A percentile compares a stretch with the other conserved stretches of the same genome.
These are phyloP conservation scores for Kalanchoe fedtschenkoi DNA, from an alignment of 164 flowering plant species.

Conservation along the genomic window DNA sequence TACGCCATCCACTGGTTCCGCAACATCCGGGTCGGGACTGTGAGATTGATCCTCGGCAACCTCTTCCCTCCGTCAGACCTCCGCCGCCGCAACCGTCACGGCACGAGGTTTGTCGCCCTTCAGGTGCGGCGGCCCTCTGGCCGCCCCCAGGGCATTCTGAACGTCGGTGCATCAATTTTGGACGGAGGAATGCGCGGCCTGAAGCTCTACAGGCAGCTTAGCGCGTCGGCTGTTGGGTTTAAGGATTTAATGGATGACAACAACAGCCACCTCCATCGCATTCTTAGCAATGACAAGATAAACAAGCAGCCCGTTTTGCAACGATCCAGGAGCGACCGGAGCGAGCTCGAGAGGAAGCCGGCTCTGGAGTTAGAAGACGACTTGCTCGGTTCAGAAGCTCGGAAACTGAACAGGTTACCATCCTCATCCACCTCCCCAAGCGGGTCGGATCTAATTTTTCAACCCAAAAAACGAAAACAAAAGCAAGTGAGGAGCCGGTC, in stretches of 20 bases:
- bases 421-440: not conserved
- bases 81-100: conserved; percentile 11
- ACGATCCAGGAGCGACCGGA: conserved; percentile 11
- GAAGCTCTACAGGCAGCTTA: conserved; percentile 56
- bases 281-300: not conserved
- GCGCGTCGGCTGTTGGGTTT: conserved; percentile 55
- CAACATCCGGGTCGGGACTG: conserved; percentile 61
- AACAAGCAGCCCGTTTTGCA: not conserved
- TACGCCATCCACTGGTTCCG: conserved; percentile 48
- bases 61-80: conserved; percentile 33
- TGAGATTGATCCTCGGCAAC: conserved; percentile 58
- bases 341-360: conserved; percentile 10
- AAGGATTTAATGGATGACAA: conserved; percentile 22
- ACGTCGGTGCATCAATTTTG: conserved; percentile 66
- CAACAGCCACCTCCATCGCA: not conserved
- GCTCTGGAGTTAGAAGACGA: not conserved
- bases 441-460: not conserved
- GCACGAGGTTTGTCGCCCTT: conserved; percentile 64
- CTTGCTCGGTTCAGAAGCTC: not conserved
- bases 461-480: not conserved
- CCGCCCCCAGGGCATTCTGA: conserved; percentile 87
- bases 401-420: not conserved
- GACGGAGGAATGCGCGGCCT: conserved; percentile 72
- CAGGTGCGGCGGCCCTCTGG: conserved; percentile 83
- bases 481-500: not conserved